A percentile compares a stretch with the other conserved stretches of the same genome.
These are phyloP conservation scores for Mortierella alpina DNA, from an alignment of 192 early-diverging fungal species.

Conservation along the genomic window DNA sequence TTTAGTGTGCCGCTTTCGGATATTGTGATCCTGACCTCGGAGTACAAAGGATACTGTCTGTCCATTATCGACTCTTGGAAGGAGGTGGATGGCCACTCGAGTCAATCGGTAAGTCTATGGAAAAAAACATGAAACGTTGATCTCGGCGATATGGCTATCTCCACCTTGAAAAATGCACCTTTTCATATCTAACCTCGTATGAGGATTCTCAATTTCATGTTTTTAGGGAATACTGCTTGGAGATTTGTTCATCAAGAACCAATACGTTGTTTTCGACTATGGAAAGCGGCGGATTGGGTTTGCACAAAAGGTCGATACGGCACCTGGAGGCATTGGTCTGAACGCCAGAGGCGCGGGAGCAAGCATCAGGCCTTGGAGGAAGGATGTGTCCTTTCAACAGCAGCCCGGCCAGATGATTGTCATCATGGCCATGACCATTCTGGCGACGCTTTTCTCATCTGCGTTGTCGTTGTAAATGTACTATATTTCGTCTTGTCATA, in stretches of 20 bases:
- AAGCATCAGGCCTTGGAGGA: background rate
- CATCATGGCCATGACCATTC: conserved; percentile 25
- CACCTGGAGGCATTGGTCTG: conserved; percentile 34
- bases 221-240: conserved; percentile 42
- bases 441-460: conserved; percentile 21
- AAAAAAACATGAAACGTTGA: background rate
- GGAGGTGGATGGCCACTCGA: conserved; percentile 34
- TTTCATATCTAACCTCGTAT: background rate
- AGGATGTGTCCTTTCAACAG: background rate
- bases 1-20: conserved; percentile 47
- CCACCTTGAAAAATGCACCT: too few species aligned
- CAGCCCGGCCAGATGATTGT: background rate
- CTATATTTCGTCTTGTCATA: too few species aligned
- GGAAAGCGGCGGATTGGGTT: conserved; percentile 29
- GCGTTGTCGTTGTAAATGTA: too few species aligned
- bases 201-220: background rate
- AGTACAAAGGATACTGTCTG: conserved; percentile 44
- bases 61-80: conserved; percentile 41
- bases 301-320: conserved; percentile 27
- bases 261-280: conserved; percentile 50
- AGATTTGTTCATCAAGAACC: conserved; percentile 52
- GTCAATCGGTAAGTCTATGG: conserved; percentile 37
- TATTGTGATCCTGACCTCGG: conserved; percentile 44
- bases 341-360: conserved; percentile 20
- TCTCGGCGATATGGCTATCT: too few species aligned